Base-by-base conservation (phyloP, 345 rosid species). In the Cardiospermum halicacabum region DNA sequence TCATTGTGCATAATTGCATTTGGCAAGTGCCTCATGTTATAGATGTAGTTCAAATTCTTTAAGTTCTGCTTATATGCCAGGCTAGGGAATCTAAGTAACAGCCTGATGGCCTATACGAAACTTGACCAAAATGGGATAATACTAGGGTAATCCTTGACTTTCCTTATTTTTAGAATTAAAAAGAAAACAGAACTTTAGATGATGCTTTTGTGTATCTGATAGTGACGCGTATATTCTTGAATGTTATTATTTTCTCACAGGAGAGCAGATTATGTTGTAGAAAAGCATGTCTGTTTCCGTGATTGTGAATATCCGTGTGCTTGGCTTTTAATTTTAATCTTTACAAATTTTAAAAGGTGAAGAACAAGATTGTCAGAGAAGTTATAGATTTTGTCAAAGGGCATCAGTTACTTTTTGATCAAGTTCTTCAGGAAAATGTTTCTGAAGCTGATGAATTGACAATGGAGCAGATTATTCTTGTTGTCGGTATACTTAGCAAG, bases 401-500 rank as follows among this genome's bases (percentile, higher is more conserved):
- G 74, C 89, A 86, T 74, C 85, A 84, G 72, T 74, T 76, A 65
- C 82, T 93, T 27, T 86, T 86, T 66, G 92, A 88, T 80, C 96
- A 90, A 72, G 81, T 88, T 80, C 91, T 93, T 65, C 90, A 78
- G 24, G 86, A 77, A 73, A 90, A 93, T 53, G 58, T 86, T 73
- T 73, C 77, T 73, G 78, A 74, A 58, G 86, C 82, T 57, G 85
- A 86, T 80, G 94, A 88, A 68, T 69, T 85, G 79, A 77, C 76
- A 72, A 82, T 81, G 89, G 98, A 90, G 81, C 97, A 88, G 78
- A 82, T 88, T 40, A 84, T 82, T 77, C 97, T 93, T 67, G 84
- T 89, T 56, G 97, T 88, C 75, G 98, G 97, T 68, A 82, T 86
- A 66, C 82, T 93, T 37, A 85, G 88, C 85, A 93, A 90, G 92